phyloP scores from a whole-genome alignment of 1,284 basidiomycete species.

The Moniliophthora roreri region DNA sequence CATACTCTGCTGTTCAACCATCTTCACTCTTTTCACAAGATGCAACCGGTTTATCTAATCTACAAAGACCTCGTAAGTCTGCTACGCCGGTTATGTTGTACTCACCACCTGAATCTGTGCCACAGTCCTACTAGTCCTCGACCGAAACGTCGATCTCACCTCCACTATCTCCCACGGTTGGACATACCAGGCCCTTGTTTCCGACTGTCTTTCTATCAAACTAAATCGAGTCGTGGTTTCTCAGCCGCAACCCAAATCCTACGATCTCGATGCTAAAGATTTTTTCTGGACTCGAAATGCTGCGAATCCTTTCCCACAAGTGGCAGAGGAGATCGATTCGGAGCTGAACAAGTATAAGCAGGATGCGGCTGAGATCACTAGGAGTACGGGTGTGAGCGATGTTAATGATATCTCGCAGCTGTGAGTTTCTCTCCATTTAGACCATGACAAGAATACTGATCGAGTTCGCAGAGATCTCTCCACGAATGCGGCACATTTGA shows the following conservation, averaged over 20 bases:
- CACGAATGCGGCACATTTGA: conserved; percentile 92
- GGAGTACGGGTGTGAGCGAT: conserved; percentile 94
- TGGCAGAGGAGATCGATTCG: conserved; percentile 95
- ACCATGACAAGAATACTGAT: conserved; percentile 1
- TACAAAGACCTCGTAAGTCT: conserved; percentile 80
- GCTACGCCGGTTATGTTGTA: conserved; percentile 13
- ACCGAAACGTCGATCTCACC: conserved; percentile 94
- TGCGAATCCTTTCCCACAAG: conserved; percentile 95
- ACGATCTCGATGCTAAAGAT: conserved; percentile 97
- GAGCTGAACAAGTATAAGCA: conserved; percentile 96
- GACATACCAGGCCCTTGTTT: conserved; percentile 99
- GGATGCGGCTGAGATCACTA: conserved; percentile 96
- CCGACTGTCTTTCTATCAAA: conserved; percentile 97
- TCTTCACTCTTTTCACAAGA: conserved; percentile 72
- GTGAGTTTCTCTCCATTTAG: conserved; percentile 46
- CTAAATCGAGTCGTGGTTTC: conserved; percentile 90
- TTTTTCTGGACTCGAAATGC: conserved; percentile 99
- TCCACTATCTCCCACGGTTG: conserved; percentile 97
- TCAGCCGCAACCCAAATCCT: conserved; percentile 79
- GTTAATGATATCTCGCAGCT: conserved; percentile 94
- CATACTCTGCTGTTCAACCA: conserved; percentile 56
- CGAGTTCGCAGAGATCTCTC: conserved; percentile 62
- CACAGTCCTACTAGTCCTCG: conserved; percentile 88
- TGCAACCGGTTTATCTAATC: conserved; percentile 64
- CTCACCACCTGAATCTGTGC: conserved; percentile 1